These are phyloP conservation scores for Aspergillus olivimuriae DNA, from an alignment of 495 filamentous ascomycete species.

Conservation along the genomic window DNA sequence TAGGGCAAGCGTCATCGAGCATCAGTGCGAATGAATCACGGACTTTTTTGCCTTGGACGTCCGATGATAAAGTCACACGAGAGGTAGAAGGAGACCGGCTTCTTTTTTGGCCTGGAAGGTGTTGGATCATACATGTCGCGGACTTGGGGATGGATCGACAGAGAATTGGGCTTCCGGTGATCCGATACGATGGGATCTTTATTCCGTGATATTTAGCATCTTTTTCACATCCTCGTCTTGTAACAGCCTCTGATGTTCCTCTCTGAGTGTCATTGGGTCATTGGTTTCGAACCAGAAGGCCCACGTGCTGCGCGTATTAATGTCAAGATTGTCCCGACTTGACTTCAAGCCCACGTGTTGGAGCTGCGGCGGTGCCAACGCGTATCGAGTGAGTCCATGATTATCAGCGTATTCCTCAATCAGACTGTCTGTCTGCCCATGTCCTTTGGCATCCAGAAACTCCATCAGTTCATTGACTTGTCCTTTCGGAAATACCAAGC, in stretches of 20 bases:
- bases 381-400: constrained; percentile 20
- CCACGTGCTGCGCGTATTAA: constrained; percentile 12
- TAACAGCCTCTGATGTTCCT: constrained; percentile 5
- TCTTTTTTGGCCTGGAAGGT: too few relatives aligned
- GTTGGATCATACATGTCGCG: too few relatives aligned
- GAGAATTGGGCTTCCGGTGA: neutral
- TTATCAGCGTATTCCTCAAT: constrained; percentile 32
- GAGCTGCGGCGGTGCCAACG: constrained; percentile 24
- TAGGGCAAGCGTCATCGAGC: neutral
- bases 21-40: neutral
- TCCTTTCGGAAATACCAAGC: constrained; percentile 34
- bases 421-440: constrained; percentile 27
- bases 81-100: too few relatives aligned
- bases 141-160: neutral
- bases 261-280: constrained; percentile 2
- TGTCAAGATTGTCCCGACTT: constrained; percentile 18
- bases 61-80: too few relatives aligned
- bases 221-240: constrained; percentile 1
- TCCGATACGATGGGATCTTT: neutral
- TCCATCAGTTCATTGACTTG: constrained; percentile 22
- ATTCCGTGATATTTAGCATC: constrained; percentile 1
- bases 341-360: constrained; percentile 31
- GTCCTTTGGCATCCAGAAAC: constrained; percentile 10
- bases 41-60: neutral
- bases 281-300: constrained; percentile 17